A percentile compares a stretch with the other conserved stretches of the same genome.
Conservation (phyloP, 2,329 filamentous ascomycete genomes). For the Aspergillus phoenicis region DNA sequence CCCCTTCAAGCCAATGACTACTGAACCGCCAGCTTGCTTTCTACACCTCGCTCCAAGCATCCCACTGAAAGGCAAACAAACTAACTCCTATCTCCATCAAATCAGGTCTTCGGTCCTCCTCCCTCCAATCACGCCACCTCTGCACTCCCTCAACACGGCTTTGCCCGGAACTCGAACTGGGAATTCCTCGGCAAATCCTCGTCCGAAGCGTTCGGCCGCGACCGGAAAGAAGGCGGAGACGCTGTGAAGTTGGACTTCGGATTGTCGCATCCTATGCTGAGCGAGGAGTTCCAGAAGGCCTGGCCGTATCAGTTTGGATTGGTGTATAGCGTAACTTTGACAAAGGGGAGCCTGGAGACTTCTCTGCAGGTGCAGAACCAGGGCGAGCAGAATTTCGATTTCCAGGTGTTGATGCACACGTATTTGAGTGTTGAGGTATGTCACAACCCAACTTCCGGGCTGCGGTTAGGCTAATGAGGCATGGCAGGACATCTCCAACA, state of each 20-base stretch:
- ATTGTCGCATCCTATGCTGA: constrained; percentile 72
- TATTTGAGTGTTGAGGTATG: constrained; percentile 80
- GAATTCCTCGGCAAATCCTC: constrained; percentile 83
- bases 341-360: constrained; percentile 73
- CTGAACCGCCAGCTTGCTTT: background rate
- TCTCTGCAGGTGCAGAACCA: constrained; percentile 88
- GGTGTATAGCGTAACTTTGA: constrained; percentile 89
- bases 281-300: constrained; percentile 65
- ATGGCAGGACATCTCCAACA: constrained; percentile 73
- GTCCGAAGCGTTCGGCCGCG: constrained; percentile 60
- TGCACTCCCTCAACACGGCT: constrained; percentile 86
- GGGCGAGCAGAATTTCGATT: constrained; percentile 79
- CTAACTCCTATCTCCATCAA: background rate
- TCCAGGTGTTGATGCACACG: constrained; percentile 87
- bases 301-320: constrained; percentile 90
- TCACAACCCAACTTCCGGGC: constrained; percentile 10
- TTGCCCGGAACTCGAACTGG: constrained; percentile 87
- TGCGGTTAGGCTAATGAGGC: background rate
- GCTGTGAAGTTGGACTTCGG: constrained; percentile 96
- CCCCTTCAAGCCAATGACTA: background rate
- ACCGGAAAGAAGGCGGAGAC: constrained; percentile 55
- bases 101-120: constrained; percentile 77
- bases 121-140: constrained; percentile 76
- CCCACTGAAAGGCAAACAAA: background rate
- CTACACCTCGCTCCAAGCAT: background rate